Evolutionary conservation across 78 protist genomes (phyloP), one percentile per base, ranked within the genome.

Genomic region (Pigoraptor vietnamica): DNA sequence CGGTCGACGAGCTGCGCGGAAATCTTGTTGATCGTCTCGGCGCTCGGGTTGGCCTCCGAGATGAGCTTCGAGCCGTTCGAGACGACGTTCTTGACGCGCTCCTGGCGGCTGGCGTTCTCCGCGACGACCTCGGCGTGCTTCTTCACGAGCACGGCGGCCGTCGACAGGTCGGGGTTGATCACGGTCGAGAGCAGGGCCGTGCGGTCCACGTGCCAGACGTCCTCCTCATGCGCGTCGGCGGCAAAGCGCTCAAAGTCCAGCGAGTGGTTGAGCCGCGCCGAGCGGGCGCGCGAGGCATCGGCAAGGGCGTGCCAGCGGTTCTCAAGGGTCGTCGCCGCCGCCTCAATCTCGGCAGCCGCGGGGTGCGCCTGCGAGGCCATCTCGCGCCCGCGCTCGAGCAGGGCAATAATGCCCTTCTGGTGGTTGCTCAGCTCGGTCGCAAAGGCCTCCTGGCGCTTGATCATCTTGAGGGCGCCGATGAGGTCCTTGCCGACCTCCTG

Each of bases 171-270:
- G 34, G 34, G 34, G 84, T 37, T 39, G 0, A 37, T 36, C 40
- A 0, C 9, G 33, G 32, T 1, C 32, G 21, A 0, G 55, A 32
- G 89, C 48, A 32, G 37, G 21, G 29, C 89, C 39, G 0, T 39
- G n/a, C 40, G 37, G 0, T 40, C 90, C 35, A 36, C 38, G 81
- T 1, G 9, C 90, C 90, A 87, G n/a, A 40, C 2, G 25, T n/a
- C 39, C 90, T 87, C 90, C 81, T 87, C 90, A 81, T 40, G n/a
- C 34, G 29, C 81, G 37, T 38, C 90, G 23, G 81, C 90, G 36
- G 1, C n/a, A 10, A 10, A 87, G 36, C n/a, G 82, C 56, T n/a
- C 14, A 10, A 40, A 33, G 37, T 25, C 29, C 24, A 87, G 34
- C 1, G 90, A 1, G 39, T 87, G 25, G 81, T 38, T 40, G 24